Evolutionary conservation across 2,329 filamentous ascomycete genomes (phyloP).

Genomic region (Cladophialophora yegresii): DNA sequence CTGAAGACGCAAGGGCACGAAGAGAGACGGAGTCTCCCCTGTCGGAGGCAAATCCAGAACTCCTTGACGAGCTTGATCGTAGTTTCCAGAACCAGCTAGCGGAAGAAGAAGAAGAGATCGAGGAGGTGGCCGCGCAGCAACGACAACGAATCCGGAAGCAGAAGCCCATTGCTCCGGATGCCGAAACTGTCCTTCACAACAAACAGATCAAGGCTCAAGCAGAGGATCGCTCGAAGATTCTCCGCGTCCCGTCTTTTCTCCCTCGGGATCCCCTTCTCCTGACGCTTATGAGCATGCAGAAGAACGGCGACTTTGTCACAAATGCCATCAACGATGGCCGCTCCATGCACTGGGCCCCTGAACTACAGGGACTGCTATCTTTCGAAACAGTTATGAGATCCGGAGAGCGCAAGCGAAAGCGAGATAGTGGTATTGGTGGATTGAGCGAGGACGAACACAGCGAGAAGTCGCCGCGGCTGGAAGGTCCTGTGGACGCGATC

Average conservation of each 20-base stretch:
- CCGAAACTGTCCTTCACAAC: slow-evolving; percentile 73
- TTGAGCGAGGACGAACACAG: slow-evolving; percentile 62
- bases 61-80: slow-evolving; percentile 65
- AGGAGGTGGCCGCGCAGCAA: slow-evolving; percentile 58
- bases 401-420: slow-evolving; percentile 87
- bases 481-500: slow-evolving; percentile 66
- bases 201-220: slow-evolving; percentile 83
- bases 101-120: slow-evolving; percentile 52
- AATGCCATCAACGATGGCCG: slow-evolving; percentile 81
- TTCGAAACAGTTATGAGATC: slow-evolving; percentile 75
- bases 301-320: slow-evolving; percentile 83
- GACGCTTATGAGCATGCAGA: slow-evolving; percentile 87
- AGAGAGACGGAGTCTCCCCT: slow-evolving; percentile 57
- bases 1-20: slow-evolving; percentile 40
- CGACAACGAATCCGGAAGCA: slow-evolving; percentile 76
- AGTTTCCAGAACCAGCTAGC: slow-evolving; percentile 58
- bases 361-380: slow-evolving; percentile 88
- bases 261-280: slow-evolving; percentile 84
- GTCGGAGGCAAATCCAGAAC: slow-evolving; percentile 55
- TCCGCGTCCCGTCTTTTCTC: slow-evolving; percentile 78
- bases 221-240: slow-evolving; percentile 79
- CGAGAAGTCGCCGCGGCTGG: slow-evolving; percentile 65
- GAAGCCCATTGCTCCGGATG: slow-evolving; percentile 79
- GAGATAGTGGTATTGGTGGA: slow-evolving; percentile 82
- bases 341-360: slow-evolving; percentile 81